A percentile compares a stretch with the other conserved stretches of the same genome.
phyloP scores from a whole-genome alignment of 768 basidiomycete species.

The Roridomyces roridus region DNA sequence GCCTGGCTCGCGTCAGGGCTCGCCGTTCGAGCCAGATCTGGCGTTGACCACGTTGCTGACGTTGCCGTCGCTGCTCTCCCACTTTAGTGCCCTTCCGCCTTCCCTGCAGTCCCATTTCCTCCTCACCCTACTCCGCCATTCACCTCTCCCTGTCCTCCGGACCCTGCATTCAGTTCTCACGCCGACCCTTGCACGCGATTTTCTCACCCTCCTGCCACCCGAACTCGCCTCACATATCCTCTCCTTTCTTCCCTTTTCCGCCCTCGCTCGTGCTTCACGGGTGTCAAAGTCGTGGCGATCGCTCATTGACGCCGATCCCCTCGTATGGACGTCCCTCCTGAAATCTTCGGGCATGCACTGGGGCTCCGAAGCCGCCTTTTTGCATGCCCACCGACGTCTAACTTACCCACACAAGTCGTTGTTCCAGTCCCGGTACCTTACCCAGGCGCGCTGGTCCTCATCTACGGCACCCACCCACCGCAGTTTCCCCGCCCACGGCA shows the following conservation, averaged over 20 bases:
- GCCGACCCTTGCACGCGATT: conserved; percentile 92
- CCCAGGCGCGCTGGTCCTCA: conserved; percentile 80
- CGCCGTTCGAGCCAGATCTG: conserved; percentile 82
- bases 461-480: conserved; percentile 75
- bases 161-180: conserved; percentile 88
- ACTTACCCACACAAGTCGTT: conserved; percentile 92
- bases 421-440: conserved; percentile 89
- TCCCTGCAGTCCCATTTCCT: conserved; percentile 92
- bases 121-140: conserved; percentile 90
- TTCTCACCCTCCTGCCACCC: conserved; percentile 88
- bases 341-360: conserved; percentile 42
- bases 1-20: conserved; percentile 69
- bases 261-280: conserved; percentile 85
- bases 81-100: conserved; percentile 82
- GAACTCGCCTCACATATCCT: conserved; percentile 92
- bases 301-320: conserved; percentile 89
- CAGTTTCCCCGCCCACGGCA: conserved; percentile 88
- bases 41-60: conserved; percentile 85
- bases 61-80: conserved; percentile 79
- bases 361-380: conserved; percentile 25
- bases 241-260: conserved; percentile 80
- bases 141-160: conserved; percentile 89
- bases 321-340: conserved; percentile 89
- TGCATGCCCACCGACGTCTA: conserved; percentile 62
- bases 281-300: conserved; percentile 92